Conservation (phyloP, 2,329 filamentous ascomycete genomes). For the Monilinia vaccinii-corymbosi region DNA sequence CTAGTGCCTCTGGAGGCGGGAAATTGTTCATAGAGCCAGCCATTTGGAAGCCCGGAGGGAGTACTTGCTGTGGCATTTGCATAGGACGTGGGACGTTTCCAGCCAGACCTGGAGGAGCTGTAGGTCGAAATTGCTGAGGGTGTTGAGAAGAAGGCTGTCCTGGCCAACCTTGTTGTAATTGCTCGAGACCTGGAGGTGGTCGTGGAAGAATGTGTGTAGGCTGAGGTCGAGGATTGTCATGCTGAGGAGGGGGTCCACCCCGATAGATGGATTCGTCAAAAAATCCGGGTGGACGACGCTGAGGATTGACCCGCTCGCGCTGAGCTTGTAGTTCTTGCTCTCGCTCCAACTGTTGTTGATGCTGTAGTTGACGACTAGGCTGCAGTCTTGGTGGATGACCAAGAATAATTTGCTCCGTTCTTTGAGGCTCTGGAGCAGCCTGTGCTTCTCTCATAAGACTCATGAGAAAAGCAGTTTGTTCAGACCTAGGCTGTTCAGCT, state of each 20-base stretch:
- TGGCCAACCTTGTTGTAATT: conserved; percentile 36
- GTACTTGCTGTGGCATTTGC: conserved; percentile 47
- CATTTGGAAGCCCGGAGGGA: conserved; percentile 51
- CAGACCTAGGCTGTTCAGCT: conserved; percentile 38
- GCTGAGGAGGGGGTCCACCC: conserved; percentile 23
- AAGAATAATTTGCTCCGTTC: conserved; percentile 44
- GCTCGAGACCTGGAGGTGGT: conserved; percentile 49
- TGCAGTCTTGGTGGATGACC: conserved; percentile 32
- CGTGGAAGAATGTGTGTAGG: conserved; percentile 58
- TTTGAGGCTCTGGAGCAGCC: conserved; percentile 40
- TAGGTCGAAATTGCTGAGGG: conserved; percentile 28
- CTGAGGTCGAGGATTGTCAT: conserved; percentile 35
- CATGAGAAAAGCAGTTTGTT: conserved; percentile 77
- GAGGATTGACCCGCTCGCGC: conserved; percentile 25
- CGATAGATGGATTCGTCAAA: conserved; percentile 24
- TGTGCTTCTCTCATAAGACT: conserved; percentile 62
- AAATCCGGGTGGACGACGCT: conserved; percentile 31
- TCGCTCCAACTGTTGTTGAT: conserved; percentile 38
- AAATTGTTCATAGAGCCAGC: conserved; percentile 43
- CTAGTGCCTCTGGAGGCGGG: conserved; percentile 39
- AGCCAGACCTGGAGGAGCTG: conserved; percentile 50
- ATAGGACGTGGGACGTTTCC: conserved; percentile 32
- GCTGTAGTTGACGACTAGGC: conserved; percentile 33
- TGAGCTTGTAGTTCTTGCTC: conserved; percentile 27
- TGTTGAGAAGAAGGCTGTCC: conserved; percentile 20